Base-by-base conservation (phyloP, 495 filamentous ascomycete species). In the Lasiosphaeria ovina region DNA sequence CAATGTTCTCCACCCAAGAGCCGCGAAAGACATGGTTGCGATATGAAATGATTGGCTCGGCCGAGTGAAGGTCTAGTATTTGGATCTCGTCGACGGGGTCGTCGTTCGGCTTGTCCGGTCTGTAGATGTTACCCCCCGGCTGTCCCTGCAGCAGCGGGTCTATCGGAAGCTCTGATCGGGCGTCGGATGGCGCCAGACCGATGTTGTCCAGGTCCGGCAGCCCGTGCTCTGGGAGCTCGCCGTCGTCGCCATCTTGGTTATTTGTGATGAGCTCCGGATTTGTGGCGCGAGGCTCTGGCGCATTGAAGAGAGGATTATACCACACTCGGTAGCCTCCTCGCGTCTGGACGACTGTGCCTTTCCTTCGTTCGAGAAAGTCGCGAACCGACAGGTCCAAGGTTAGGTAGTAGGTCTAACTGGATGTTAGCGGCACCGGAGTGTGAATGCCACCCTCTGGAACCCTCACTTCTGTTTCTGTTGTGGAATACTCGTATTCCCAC, bases 11-110 rank as follows among this genome's bases (percentile, higher is more conserved):
- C 35, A 81, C 80, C 92, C 92, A 97, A 35, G 81, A 69, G 58
- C 90, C 93, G 62, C 82, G 85, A 70, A 90, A 92, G 38, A 92
- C 74, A 54, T 85, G 83, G 51, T 87, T 87, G 49, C 87, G 78
- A 77, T 93, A 92, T 4, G 85, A 85, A 51, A 94, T 76, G 35
- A 95, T 72, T 0, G 92, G 92, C 61, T 89, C 78, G 0, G 68
- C 49, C 0, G 85, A 86, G 69, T 95, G 89, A 4, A 96, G 81
- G 48, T 88, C 91, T 14, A 92, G 78, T 50, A 97, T 85, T 63
- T 96, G 90, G n/a, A 97, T 85, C 66, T 72, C 68, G 51, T 73
- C 69, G 0, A 60, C 51, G 5, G 60, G 32, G 11, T 56, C 55
- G 12, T 63, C 24, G 14, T 55, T 50, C 6, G 31, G 1, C 5